phyloP scores from a whole-genome alignment of 2,329 filamentous ascomycete genomes.

The Verruconis gallopava region DNA sequence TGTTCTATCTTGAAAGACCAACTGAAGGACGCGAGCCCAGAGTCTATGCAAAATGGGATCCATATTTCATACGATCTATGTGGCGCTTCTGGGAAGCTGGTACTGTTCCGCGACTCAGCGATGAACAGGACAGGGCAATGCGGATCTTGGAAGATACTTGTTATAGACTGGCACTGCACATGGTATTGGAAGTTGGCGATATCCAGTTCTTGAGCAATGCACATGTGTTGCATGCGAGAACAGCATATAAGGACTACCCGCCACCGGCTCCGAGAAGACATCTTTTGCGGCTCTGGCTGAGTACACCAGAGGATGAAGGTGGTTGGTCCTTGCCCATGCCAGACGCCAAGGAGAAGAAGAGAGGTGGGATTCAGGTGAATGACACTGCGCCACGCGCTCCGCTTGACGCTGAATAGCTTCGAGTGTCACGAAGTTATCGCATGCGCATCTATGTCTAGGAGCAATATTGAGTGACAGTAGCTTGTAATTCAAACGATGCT shows the following conservation, averaged over 20 bases:
- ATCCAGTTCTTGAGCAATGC: constrained; percentile 77
- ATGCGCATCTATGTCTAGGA: neutral
- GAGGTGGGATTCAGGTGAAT: constrained; percentile 79
- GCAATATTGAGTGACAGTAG: neutral
- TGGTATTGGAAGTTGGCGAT: constrained; percentile 76
- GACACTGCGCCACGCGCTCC: constrained; percentile 62
- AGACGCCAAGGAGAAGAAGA: constrained; percentile 72
- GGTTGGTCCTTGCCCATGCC: constrained; percentile 77
- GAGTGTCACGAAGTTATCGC: neutral
- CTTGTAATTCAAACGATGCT: neutral
- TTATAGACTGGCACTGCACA: constrained; percentile 60
- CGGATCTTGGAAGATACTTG: constrained; percentile 64
- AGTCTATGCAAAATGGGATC: constrained; percentile 62
- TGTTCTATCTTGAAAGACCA: constrained; percentile 61
- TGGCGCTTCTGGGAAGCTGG: constrained; percentile 60
- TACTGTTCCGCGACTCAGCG: constrained; percentile 57
- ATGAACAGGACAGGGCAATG: constrained; percentile 55
- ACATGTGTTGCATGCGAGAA: constrained; percentile 70
- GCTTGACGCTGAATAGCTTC: constrained; percentile 57
- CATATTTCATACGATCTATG: constrained; percentile 72
- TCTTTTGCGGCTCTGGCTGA: constrained; percentile 72
- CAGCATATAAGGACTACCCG: constrained; percentile 60
- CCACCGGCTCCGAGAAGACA: constrained; percentile 61
- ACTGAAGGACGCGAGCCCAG: constrained; percentile 41
- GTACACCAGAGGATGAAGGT: constrained; percentile 67